Evolutionary conservation across 495 filamentous ascomycete species (phyloP).

Genomic region (Penicillium bovifimosum): DNA sequence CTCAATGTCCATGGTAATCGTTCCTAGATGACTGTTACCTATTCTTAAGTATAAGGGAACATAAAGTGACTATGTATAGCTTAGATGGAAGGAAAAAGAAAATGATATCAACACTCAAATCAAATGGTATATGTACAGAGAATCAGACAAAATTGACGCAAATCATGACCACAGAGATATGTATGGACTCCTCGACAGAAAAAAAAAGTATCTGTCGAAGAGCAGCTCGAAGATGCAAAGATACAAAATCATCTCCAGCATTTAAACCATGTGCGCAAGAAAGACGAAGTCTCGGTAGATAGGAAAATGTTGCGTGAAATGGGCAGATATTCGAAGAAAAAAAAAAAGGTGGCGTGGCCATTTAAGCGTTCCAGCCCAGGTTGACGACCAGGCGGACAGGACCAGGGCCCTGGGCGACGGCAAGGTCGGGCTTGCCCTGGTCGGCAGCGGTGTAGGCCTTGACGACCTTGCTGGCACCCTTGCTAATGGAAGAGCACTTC

Average conservation of each 20-base stretch:
- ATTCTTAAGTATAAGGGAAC: not conserved
- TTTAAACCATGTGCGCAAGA: constrained; percentile 18
- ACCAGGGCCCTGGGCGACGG: constrained; percentile 5
- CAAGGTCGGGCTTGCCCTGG: constrained; percentile 19
- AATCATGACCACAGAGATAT: constrained; percentile 20
- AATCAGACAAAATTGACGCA: constrained; percentile 17
- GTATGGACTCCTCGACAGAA: constrained; percentile 10
- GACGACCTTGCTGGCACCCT: constrained; percentile 13
- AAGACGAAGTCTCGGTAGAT: constrained; percentile 5
- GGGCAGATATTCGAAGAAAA: not conserved
- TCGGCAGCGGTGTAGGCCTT: constrained; percentile 35
- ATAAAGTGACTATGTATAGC: not conserved
- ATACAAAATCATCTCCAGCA: constrained; percentile 5
- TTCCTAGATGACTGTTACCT: too few species aligned
- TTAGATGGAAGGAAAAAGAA: constrained; percentile 9
- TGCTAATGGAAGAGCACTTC: constrained; percentile 34
- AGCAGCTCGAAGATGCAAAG: constrained; percentile 4
- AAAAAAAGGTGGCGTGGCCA: not conserved
- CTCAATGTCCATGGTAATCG: too few species aligned
- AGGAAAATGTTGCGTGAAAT: constrained; percentile 6
- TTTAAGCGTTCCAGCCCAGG: constrained; percentile 31
- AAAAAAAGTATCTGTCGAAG: constrained; percentile 7
- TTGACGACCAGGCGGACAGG: constrained; percentile 32
- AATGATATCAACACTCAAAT: constrained; percentile 20
- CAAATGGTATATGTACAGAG: constrained; percentile 30